Evolutionary conservation across 225 moss, liverwort and hornwort species (phyloP).

Genomic region (Ulota crispa): DNA sequence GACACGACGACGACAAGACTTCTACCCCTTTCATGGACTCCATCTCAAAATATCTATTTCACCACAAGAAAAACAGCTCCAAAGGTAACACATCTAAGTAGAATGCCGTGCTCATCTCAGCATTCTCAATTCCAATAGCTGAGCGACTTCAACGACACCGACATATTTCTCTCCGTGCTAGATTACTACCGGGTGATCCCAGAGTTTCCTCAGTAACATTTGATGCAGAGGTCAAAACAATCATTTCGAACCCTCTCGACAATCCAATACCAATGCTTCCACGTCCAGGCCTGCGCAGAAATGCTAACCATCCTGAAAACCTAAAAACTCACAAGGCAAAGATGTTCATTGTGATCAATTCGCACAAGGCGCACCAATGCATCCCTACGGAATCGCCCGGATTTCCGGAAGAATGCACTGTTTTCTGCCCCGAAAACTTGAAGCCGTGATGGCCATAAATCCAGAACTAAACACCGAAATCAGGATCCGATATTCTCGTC

Average conservation of each 20-base stretch:
- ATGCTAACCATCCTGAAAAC: not conserved
- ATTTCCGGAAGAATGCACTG: not conserved
- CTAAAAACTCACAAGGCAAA: slow-evolving; percentile 1
- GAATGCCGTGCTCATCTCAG: not conserved
- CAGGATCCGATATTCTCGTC: not conserved
- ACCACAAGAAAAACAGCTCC: not conserved
- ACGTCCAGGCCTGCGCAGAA: not conserved
- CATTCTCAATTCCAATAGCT: not conserved
- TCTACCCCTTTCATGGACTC: not conserved
- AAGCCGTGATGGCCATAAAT: not conserved
- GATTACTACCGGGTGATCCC: not conserved
- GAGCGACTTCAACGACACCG: not conserved
- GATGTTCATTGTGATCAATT: not conserved
- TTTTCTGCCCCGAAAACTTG: not conserved
- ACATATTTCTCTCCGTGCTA: not conserved
- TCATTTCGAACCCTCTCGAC: not conserved
- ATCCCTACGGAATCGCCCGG: not conserved
- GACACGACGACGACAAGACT: not conserved
- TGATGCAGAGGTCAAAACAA: not conserved
- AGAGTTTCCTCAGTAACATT: no score
- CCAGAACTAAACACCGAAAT: not conserved
- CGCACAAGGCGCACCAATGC: not conserved
- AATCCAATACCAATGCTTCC: not conserved
- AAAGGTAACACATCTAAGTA: not conserved
- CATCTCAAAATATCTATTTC: not conserved